phyloP scores from a whole-genome alignment of 768 basidiomycete species.

The Ephemerocybe angulata region DNA sequence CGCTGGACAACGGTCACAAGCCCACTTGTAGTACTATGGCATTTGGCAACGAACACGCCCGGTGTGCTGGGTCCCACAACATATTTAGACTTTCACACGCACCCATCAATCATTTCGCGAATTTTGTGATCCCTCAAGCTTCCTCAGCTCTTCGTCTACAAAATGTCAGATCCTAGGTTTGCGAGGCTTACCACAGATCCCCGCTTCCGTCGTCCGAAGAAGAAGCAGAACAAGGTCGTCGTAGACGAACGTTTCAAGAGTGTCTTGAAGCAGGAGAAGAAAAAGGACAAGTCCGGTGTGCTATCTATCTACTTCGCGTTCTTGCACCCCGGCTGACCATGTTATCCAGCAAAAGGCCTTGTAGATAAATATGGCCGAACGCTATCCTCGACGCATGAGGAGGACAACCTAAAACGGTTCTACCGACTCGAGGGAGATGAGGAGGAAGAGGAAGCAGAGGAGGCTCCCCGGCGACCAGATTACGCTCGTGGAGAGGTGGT shows the following conservation, averaged over 20 bases:
- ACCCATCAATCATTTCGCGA: neutral
- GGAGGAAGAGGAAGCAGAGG: conserved; percentile 31
- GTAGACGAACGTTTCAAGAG: conserved; percentile 91
- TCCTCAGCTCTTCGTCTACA: conserved; percentile 6
- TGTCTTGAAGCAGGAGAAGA: conserved; percentile 55
- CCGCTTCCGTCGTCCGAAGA: conserved; percentile 83
- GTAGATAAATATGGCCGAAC: conserved; percentile 91
- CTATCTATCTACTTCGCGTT: neutral
- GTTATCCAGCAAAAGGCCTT: conserved; percentile 36
- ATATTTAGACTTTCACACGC: neutral
- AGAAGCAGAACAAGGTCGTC: conserved; percentile 74
- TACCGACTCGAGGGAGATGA: conserved; percentile 62
- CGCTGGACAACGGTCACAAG: neutral
- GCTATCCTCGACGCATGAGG: conserved; percentile 63
- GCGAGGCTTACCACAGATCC: conserved; percentile 86
- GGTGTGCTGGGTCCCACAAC: neutral
- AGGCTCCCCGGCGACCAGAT: conserved; percentile 48
- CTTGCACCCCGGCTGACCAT: neutral
- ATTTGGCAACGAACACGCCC: conserved; percentile 4
- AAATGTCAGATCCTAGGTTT: conserved; percentile 85
- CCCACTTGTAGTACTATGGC: neutral
- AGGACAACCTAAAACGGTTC: conserved; percentile 74
- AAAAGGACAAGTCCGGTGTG: conserved; percentile 25
- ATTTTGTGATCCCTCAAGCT: conserved; percentile 7
- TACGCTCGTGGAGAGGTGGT: conserved; percentile 88